These are phyloP conservation scores for Brettanomyces nanus DNA, from an alignment of 805 yeast species.

Conservation along the genomic window DNA sequence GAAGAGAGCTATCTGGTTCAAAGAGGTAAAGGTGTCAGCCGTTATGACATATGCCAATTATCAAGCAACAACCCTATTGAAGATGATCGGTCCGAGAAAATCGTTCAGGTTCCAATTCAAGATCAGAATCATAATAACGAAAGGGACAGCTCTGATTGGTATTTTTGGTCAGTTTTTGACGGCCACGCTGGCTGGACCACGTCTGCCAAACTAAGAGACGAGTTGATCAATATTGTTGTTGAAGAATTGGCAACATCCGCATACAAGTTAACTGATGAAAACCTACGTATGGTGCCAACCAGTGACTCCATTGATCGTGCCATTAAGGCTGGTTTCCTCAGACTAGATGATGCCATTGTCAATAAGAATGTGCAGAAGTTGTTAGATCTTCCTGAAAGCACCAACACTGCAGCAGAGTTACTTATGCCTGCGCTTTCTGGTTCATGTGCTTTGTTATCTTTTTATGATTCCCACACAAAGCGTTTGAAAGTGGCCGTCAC, in stretches of 20 bases:
- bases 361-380: conserved; percentile 63
- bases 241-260: conserved; percentile 56
- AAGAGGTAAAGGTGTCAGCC: conserved; percentile 76
- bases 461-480: conserved; percentile 71
- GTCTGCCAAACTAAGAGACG: conserved; percentile 73
- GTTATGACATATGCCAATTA: conserved; percentile 86
- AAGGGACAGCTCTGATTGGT: conserved; percentile 59
- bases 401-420: conserved; percentile 60
- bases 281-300: conserved; percentile 52
- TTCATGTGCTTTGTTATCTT: conserved; percentile 83
- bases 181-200: conserved; percentile 98
- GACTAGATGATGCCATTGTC: conserved; percentile 82
- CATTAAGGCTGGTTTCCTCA: conserved; percentile 68
- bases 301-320: conserved; percentile 72
- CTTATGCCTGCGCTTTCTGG: conserved; percentile 93
- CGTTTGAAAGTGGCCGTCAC: conserved; percentile 84
- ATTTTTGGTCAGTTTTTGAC: conserved; percentile 92
- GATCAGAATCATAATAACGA: conserved; percentile 44
- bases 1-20: conserved; percentile 79
- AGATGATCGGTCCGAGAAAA: conserved; percentile 83
- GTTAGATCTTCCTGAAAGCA: conserved; percentile 55
- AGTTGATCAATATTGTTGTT: conserved; percentile 68
- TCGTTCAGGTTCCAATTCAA: conserved; percentile 65
- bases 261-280: conserved; percentile 46
- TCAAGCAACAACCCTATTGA: conserved; percentile 92